These are phyloP conservation scores for Salicornia ramosissima DNA, from an alignment of 148 eudicot genomes.

Conservation along the genomic window DNA sequence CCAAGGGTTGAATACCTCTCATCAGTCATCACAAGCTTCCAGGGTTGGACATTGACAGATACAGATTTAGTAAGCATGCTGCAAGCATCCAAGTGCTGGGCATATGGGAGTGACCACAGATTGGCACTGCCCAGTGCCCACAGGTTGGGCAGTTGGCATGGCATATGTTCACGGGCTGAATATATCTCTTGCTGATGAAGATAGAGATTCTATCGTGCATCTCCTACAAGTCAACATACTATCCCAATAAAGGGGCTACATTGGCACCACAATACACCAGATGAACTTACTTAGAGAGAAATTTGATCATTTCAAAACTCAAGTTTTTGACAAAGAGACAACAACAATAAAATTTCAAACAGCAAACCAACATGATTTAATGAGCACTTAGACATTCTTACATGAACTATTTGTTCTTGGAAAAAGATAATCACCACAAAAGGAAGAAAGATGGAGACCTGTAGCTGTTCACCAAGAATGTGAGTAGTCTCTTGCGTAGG, in stretches of 20 bases:
- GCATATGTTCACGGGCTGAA: no score
- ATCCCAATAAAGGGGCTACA: not conserved
- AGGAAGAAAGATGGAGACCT: constrained; percentile 42
- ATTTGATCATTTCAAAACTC: not conserved
- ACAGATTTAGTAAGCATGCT: no score
- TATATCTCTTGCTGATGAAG: no score
- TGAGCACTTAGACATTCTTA: not conserved
- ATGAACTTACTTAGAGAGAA: not conserved
- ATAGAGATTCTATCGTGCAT: not conserved
- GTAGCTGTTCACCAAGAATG: constrained; percentile 90
- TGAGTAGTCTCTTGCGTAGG: constrained; percentile 52
- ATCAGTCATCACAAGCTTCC: no score
- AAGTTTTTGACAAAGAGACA: not conserved
- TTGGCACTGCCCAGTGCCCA: no score
- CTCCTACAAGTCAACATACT: not conserved
- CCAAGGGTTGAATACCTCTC: no score
- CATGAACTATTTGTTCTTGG: not conserved
- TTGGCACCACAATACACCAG: no score
- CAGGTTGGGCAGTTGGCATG: no score
- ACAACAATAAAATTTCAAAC: not conserved
- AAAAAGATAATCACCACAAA: constrained; percentile 3
- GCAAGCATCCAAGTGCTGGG: no score
- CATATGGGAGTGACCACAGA: no score
- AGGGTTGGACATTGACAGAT: no score
- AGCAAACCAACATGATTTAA: not conserved